Conservation (phyloP, 495 filamentous ascomycete genomes). For the Parathielavia hyrcaniae region DNA sequence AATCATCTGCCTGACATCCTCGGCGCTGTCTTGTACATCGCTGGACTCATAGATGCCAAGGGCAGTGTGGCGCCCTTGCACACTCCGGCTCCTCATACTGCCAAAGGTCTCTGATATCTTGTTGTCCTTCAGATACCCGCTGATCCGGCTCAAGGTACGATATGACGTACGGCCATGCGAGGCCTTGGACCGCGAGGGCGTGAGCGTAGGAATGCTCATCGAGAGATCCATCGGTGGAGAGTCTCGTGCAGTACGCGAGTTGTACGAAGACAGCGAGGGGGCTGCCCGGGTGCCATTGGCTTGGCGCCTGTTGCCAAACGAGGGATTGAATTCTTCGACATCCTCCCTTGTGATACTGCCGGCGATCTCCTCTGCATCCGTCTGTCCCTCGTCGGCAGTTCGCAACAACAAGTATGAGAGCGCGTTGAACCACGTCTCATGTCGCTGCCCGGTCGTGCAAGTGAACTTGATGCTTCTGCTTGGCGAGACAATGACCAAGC, state of each 20-base stretch:
- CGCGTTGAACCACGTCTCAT: constrained; percentile 98
- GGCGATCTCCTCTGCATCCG: constrained; percentile 53
- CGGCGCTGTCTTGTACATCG: constrained; percentile 67
- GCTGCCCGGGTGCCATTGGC: constrained; percentile 42
- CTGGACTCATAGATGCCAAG: constrained; percentile 62
- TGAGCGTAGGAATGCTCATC: constrained; percentile 43
- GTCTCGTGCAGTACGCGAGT: constrained; percentile 60
- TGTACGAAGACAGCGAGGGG: constrained; percentile 75
- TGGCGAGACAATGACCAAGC: constrained; percentile 82
- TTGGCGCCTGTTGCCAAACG: constrained; percentile 45
- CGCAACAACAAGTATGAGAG: constrained; percentile 85
- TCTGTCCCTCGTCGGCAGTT: constrained; percentile 53
- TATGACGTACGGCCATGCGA: constrained; percentile 27
- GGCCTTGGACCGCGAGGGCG: constrained; percentile 38
- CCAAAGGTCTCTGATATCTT: constrained; percentile 34
- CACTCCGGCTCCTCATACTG: constrained; percentile 44
- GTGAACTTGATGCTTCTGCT: constrained; percentile 87
- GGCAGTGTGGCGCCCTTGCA: constrained; percentile 29
- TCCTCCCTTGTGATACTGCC: constrained; percentile 64
- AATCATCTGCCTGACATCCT: constrained; percentile 70
- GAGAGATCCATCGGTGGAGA: constrained; percentile 44
- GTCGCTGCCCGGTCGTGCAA: constrained; percentile 83
- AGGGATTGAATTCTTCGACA: constrained; percentile 84
- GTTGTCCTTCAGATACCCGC: constrained; percentile 44
- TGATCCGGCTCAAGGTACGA: constrained; percentile 40